Percentiles rank a stretch among this genome's conserved stretches.
Conservation (phyloP, 1,284 basidiomycete genomes). For the Trichosporon ovoides region DNA sequence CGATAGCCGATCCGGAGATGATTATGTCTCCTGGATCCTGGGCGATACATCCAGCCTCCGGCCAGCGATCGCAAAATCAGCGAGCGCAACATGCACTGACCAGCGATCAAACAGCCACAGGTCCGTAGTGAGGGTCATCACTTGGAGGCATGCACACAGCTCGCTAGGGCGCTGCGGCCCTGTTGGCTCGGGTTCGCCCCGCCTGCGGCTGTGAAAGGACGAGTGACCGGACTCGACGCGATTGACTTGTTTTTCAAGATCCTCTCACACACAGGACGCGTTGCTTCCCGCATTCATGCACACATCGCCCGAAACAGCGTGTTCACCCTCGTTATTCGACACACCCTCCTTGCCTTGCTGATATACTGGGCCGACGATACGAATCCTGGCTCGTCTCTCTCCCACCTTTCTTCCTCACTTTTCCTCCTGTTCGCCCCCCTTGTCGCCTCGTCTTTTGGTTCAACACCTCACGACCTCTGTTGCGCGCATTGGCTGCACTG, state of each 20-base stretch:
- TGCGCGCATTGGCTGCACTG: not conserved
- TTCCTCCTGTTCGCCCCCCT: not conserved
- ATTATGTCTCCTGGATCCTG: not conserved
- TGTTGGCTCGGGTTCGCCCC: not conserved
- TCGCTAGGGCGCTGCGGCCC: not conserved
- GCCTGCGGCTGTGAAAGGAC: not conserved
- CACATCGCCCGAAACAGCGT: not conserved
- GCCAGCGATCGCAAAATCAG: not conserved
- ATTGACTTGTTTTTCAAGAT: conserved; percentile 4
- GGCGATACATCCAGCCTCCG: not conserved
- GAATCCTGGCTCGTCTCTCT: not conserved
- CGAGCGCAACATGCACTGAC: not conserved
- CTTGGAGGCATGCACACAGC: not conserved
- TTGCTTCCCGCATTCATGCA: not conserved
- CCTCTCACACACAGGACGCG: not conserved
- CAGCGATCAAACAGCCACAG: conserved; percentile 1
- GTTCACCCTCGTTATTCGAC: not conserved
- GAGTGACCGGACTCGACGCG: not conserved
- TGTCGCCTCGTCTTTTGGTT: not conserved
- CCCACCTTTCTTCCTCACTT: not conserved
- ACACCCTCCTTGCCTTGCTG: conserved; percentile 1
- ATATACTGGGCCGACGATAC: not conserved
- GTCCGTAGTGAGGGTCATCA: not conserved
- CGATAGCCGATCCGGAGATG: not conserved
- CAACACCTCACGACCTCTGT: conserved; percentile 6